These are phyloP conservation scores for Astrocystis sublimbata DNA, from an alignment of 495 filamentous ascomycete genomes.

Conservation along the genomic window DNA sequence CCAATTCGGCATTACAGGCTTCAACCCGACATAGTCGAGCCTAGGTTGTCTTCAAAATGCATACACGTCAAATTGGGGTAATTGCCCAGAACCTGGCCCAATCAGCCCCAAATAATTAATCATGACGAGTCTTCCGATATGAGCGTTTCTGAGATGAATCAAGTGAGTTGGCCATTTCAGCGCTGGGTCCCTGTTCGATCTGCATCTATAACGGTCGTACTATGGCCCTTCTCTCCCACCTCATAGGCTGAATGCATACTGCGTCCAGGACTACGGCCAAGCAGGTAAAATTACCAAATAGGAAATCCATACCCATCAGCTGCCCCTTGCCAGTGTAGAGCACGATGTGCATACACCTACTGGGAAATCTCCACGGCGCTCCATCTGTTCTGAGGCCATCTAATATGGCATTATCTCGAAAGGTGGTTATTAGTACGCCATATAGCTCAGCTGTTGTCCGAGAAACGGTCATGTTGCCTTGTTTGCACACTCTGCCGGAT, in stretches of 20 bases:
- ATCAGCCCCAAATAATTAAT: background rate
- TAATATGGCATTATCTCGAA: background rate
- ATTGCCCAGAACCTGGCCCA: background rate
- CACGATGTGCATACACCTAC: background rate
- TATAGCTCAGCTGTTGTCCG: background rate
- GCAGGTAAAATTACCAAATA: background rate
- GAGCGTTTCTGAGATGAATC: background rate
- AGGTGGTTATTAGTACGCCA: background rate
- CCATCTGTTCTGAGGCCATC: background rate
- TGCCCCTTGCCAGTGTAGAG: background rate
- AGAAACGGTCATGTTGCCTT: background rate
- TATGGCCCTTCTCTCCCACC: background rate
- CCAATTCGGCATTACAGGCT: background rate
- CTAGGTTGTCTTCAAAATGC: background rate
- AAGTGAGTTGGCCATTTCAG: background rate
- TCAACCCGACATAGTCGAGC: background rate
- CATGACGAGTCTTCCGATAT: background rate
- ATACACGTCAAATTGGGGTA: background rate
- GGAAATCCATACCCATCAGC: background rate
- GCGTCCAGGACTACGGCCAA: background rate
- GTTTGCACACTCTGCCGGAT: background rate
- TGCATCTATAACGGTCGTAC: background rate
- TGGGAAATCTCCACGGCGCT: background rate
- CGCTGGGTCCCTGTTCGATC: background rate
- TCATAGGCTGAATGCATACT: slow-evolving; percentile 2